A percentile compares a stretch with the other conserved stretches of the same genome.
Evolutionary conservation across 768 basidiomycete genomes (phyloP).

Genomic region (Panus rudis): DNA sequence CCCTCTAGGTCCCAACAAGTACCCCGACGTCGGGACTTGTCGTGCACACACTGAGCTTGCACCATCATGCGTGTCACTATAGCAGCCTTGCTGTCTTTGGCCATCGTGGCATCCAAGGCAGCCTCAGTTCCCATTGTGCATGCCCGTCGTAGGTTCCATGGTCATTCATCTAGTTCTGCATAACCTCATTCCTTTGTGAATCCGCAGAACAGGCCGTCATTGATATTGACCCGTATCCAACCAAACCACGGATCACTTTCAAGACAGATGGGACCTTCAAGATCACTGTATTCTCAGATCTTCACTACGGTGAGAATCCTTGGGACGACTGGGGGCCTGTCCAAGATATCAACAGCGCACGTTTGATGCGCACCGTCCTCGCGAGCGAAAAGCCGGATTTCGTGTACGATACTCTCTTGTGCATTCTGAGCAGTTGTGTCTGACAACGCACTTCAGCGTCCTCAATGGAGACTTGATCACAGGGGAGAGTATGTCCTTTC

Average conservation of each 20-base stretch:
- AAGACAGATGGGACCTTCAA: slow-evolving; percentile 57
- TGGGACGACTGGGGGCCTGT: slow-evolving; percentile 61
- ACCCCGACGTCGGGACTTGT: too few species aligned
- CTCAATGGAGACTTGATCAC: slow-evolving; percentile 72
- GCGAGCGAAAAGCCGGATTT: slow-evolving; percentile 58
- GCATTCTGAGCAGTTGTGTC: not conserved
- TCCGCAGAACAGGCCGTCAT: too few species aligned
- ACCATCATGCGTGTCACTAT: too few species aligned
- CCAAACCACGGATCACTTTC: slow-evolving; percentile 49
- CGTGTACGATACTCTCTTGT: slow-evolving; percentile 38
- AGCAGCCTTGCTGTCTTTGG: too few species aligned
- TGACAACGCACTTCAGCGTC: slow-evolving; percentile 48
- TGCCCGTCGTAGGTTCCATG: too few species aligned
- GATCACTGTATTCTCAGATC: slow-evolving; percentile 65
- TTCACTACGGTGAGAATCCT: slow-evolving; percentile 73
- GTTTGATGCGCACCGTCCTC: slow-evolving; percentile 51
- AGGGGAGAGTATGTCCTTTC: slow-evolving; percentile 46
- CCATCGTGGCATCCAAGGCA: too few species aligned
- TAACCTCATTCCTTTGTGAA: too few species aligned
- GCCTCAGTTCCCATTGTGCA: too few species aligned
- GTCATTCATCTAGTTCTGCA: too few species aligned
- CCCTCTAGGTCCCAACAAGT: too few species aligned
- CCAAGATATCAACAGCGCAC: slow-evolving; percentile 58
- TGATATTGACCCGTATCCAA: slow-evolving; percentile 39
- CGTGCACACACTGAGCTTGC: too few species aligned